Evolutionary conservation across 2,329 filamentous ascomycete genomes (phyloP).

Genomic region (Blastomyces gilchristii): DNA sequence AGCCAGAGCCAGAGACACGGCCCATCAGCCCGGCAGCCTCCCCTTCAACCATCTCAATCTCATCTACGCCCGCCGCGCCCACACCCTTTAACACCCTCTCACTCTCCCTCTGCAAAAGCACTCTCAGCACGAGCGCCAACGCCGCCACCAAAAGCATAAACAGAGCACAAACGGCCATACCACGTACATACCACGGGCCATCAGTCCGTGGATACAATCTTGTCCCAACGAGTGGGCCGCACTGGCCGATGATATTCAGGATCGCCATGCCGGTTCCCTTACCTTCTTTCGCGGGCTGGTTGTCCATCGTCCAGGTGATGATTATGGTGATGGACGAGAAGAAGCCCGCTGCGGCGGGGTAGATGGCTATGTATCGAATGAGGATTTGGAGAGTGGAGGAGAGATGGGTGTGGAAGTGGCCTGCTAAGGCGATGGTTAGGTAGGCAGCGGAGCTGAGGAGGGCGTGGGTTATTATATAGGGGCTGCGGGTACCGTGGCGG

Average conservation of each 20-base stretch:
- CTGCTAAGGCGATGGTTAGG: slow-evolving; percentile 50
- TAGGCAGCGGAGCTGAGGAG: slow-evolving; percentile 56
- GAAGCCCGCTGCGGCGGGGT: slow-evolving; percentile 68
- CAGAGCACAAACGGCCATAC: slow-evolving; percentile 53
- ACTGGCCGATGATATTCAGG: slow-evolving; percentile 71
- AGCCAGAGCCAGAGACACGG: slow-evolving; percentile 4
- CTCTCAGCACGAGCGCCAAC: slow-evolving; percentile 45
- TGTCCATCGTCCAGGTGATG: slow-evolving; percentile 83
- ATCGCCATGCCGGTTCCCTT: slow-evolving; percentile 70
- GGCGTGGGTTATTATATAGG: slow-evolving; percentile 59
- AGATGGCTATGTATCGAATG: slow-evolving; percentile 62
- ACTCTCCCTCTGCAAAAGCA: slow-evolving; percentile 47
- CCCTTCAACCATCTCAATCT: slow-evolving; percentile 13
- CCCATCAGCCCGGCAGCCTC: slow-evolving; percentile 14
- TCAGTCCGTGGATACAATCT: slow-evolving; percentile 52
- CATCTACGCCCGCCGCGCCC: slow-evolving; percentile 11
- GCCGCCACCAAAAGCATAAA: slow-evolving; percentile 54
- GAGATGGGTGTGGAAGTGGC: slow-evolving; percentile 33
- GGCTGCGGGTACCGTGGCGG: slow-evolving; percentile 49
- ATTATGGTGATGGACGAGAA: slow-evolving; percentile 76
- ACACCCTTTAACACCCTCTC: slow-evolving; percentile 33
- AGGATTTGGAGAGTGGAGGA: slow-evolving; percentile 25
- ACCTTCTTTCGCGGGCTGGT: slow-evolving; percentile 58
- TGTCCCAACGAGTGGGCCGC: slow-evolving; percentile 61
- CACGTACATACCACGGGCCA: slow-evolving; percentile 51